phyloP scores from a whole-genome alignment of 1,284 basidiomycete species.

The Gastroboletus turbinatus region DNA sequence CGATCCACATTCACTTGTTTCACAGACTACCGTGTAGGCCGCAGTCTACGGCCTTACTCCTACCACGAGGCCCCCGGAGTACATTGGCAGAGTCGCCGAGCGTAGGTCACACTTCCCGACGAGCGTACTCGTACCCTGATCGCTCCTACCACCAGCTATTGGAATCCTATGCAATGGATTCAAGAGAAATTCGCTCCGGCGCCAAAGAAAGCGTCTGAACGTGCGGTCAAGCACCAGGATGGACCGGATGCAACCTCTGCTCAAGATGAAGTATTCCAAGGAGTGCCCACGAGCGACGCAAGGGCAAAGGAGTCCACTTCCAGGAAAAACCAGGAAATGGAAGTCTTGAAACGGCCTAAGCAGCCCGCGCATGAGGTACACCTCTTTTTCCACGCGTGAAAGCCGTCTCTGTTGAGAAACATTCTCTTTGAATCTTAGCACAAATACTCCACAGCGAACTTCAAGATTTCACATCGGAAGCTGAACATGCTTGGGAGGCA shows the following conservation, averaged over 20 bases:
- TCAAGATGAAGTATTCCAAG: constrained; percentile 28
- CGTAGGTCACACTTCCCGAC: constrained; percentile 35
- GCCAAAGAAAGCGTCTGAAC: constrained; percentile 36
- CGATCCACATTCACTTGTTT: constrained; percentile 1
- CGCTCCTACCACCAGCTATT: constrained; percentile 32
- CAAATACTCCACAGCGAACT: constrained; percentile 87
- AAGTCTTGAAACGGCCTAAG: constrained; percentile 17
- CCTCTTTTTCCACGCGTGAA: not conserved
- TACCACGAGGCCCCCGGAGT: constrained; percentile 29
- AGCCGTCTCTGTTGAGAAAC: constrained; percentile 3
- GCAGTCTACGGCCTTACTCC: constrained; percentile 7
- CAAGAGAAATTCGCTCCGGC: constrained; percentile 53
- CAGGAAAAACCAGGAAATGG: constrained; percentile 15
- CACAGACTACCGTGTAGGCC: constrained; percentile 12
- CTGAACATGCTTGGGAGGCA: constrained; percentile 86
- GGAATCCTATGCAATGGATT: constrained; percentile 65
- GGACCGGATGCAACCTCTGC: constrained; percentile 31
- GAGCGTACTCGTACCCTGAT: constrained; percentile 2
- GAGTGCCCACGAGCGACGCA: constrained; percentile 2
- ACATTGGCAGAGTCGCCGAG: constrained; percentile 39
- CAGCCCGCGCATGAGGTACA: constrained; percentile 30
- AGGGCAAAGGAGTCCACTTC: not conserved
- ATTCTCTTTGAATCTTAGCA: constrained; percentile 49
- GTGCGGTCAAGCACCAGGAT: constrained; percentile 50
- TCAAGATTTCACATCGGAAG: constrained; percentile 93